These are phyloP conservation scores for Hypomontagnella submonticulosa DNA, from an alignment of 495 filamentous ascomycete genomes.

Conservation along the genomic window DNA sequence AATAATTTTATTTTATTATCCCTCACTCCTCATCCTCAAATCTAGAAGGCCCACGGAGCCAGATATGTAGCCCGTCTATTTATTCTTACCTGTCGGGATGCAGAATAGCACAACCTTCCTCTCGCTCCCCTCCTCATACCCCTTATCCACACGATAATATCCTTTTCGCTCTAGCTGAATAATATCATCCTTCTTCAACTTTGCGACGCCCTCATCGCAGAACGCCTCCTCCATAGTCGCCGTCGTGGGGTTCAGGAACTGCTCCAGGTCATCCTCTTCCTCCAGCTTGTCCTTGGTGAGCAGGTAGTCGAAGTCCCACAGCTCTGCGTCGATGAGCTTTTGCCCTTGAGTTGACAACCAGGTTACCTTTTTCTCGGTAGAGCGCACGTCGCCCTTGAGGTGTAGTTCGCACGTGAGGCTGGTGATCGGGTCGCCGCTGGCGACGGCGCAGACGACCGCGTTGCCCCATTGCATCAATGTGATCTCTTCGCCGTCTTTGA, in stretches of 20 bases:
- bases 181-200: slow-evolving; percentile 82
- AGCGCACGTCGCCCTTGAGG: slow-evolving; percentile 88
- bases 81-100: slow-evolving; percentile 78
- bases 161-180: slow-evolving; percentile 95
- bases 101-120: slow-evolving; percentile 78
- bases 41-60: neutral
- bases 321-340: slow-evolving; percentile 80
- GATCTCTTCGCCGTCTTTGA: slow-evolving; percentile 88
- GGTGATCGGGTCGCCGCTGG: slow-evolving; percentile 67
- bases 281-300: slow-evolving; percentile 91
- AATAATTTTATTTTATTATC: slow-evolving; percentile 19
- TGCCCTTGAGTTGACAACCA: slow-evolving; percentile 83
- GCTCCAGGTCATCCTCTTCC: slow-evolving; percentile 82
- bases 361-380: slow-evolving; percentile 94
- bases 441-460: slow-evolving; percentile 75
- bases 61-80: slow-evolving; percentile 33
- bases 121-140: slow-evolving; percentile 57
- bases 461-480: slow-evolving; percentile 98
- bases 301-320: slow-evolving; percentile 91
- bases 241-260: slow-evolving; percentile 80
- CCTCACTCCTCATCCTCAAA: neutral
- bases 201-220: slow-evolving; percentile 82
- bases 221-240: slow-evolving; percentile 78
- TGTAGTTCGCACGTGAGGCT: slow-evolving; percentile 81
- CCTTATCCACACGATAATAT: slow-evolving; percentile 83